Conservation (phyloP, 2,329 filamentous ascomycete genomes). For the Ceratocystis smalleyi region DNA sequence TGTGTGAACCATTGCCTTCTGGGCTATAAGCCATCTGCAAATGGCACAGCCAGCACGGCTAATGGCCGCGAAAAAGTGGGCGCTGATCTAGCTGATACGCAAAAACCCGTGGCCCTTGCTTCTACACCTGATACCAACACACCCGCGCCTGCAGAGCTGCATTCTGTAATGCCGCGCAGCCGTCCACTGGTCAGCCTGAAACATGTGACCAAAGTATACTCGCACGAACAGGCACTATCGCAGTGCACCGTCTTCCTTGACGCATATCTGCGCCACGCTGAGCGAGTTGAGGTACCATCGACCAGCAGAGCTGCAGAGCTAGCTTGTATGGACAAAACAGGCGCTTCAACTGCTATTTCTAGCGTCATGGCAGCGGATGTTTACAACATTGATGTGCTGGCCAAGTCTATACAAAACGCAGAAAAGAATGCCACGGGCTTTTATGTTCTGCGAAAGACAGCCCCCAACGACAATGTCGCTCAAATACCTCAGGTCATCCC, state of each 20-base stretch:
- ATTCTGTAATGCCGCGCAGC: constrained; percentile 30
- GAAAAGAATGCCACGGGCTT: constrained; percentile 68
- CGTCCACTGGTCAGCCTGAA: constrained; percentile 37
- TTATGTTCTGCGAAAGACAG: constrained; percentile 42
- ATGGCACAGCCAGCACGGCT: background rate
- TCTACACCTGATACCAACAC: constrained; percentile 33
- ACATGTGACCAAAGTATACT: constrained; percentile 64
- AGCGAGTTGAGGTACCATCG: constrained; percentile 68
- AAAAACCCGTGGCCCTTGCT: constrained; percentile 17
- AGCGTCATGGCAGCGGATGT: constrained; percentile 56
- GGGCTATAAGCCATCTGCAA: constrained; percentile 29
- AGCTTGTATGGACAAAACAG: constrained; percentile 42
- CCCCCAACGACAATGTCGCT: constrained; percentile 15
- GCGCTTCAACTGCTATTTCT: constrained; percentile 60
- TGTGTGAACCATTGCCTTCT: constrained; percentile 79
- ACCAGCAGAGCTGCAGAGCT: constrained; percentile 76
- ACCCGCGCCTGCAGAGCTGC: constrained; percentile 33
- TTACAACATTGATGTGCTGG: constrained; percentile 54
- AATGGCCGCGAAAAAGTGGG: background rate
- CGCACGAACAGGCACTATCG: constrained; percentile 88
- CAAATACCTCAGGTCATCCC: constrained; percentile 14
- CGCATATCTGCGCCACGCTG: constrained; percentile 53
- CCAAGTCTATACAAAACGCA: constrained; percentile 53
- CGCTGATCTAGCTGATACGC: background rate
- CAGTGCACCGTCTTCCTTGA: constrained; percentile 70